phyloP scores from a whole-genome alignment of 2,329 filamentous ascomycete genomes.

The Colletotrichum simmondsii region DNA sequence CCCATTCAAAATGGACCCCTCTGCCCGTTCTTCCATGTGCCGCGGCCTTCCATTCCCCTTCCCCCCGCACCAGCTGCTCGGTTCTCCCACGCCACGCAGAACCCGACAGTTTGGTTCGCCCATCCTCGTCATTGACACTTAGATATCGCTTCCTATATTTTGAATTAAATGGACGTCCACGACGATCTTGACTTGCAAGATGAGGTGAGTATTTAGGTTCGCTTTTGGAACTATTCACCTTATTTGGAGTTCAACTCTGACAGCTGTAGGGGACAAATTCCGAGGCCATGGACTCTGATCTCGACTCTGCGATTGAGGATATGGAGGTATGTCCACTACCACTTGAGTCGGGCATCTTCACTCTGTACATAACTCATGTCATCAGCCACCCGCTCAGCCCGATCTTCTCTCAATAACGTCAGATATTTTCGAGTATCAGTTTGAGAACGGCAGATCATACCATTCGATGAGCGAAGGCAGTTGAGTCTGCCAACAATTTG shows the following conservation, averaged over 20 bases:
- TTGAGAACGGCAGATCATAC: constrained; percentile 26
- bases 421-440: constrained; percentile 13
- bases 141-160: neutral
- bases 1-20: neutral
- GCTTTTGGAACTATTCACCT: too few species aligned
- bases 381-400: neutral
- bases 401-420: constrained; percentile 18
- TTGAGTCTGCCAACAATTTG: constrained; percentile 16
- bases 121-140: neutral
- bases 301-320: constrained; percentile 4
- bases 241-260: neutral
- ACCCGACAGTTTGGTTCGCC: constrained; percentile 3
- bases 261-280: neutral
- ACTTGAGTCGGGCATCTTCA: neutral
- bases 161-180: neutral
- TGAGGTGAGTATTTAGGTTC: neutral
- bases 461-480: constrained; percentile 38
- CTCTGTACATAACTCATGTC: neutral
- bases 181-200: neutral
- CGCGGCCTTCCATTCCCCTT: neutral
- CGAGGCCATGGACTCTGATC: constrained; percentile 3
- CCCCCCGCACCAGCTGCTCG: neutral
- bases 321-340: neutral
- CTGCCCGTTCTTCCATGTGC: neutral
- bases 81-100: neutral